Base-by-base conservation (phyloP, 2,329 filamentous ascomycete genomes). In the Apiospora aurea region DNA sequence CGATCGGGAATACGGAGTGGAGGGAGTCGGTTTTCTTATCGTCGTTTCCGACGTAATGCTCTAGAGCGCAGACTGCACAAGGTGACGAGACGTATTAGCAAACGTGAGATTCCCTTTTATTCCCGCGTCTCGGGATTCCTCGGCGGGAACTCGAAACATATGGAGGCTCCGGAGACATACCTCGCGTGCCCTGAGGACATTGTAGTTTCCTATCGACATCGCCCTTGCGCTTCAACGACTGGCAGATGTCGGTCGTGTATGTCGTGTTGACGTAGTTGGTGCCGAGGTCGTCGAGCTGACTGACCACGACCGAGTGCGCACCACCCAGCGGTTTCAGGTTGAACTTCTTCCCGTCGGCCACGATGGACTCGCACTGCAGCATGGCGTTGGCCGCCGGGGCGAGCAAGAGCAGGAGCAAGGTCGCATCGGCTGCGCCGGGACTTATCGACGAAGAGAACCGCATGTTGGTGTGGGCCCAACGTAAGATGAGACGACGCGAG, bases 161-260 rank as follows among this genome's bases (percentile, higher is more conserved):
- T 16, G 34, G 26, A 16, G 26, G 46, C n/a, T 7, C 69, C 29
- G n/a, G 49, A 14, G 26, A 75, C 85, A 73, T 82, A 93, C 92
- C 89, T 85, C 91, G 87, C 2, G 93, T 91, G 53, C 91, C 91
- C 67, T 88, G 87, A 0, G 90, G 91, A 79, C 94, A 97, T 77
- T 91, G 84, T 49, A 91, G 85, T 7, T 85, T 82, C 75, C 87
- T 86, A 24, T 84, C 82, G 1, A 85, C 83, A 34, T 88, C 88
- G 61, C 88, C 89, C 69, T 86, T 87, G 79, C 89, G 88, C 80
- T 89, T 88, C 75, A 97, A 83, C 8, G 89, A 86, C 70, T 85
- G 83, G 83, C 94, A 97, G 68, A 97, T 86, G 77, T 97, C 93
- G 72, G 97, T 80, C 0, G 93, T 95, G 81, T 94, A 97, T 61